A percentile compares a stretch with the other conserved stretches of the same genome.
These are phyloP conservation scores for Schoenoplectus triqueter DNA, from an alignment of 202 grass and related monocot genomes.

Conservation along the genomic window DNA sequence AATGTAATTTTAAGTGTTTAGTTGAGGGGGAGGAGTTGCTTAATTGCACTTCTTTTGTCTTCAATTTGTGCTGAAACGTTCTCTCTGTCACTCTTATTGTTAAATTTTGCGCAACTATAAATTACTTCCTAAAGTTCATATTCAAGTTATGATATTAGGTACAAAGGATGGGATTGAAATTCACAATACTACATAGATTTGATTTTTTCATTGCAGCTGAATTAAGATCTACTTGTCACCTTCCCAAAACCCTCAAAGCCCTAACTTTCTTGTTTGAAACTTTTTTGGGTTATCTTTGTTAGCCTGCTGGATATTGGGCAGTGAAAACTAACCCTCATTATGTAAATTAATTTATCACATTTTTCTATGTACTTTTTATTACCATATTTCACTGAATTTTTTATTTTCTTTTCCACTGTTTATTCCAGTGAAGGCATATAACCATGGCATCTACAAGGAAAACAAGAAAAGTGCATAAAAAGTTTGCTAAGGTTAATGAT, in stretches of 20 bases:
- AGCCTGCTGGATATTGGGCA: too few species aligned
- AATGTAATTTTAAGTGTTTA: background rate
- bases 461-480: constrained; percentile 75
- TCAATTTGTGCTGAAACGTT: background rate
- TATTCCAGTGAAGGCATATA: constrained; percentile 56
- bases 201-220: background rate
- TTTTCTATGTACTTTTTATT: constrained; percentile 3
- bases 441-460: constrained; percentile 83
- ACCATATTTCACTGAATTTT: background rate
- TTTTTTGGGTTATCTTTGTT: too few species aligned
- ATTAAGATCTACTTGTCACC: background rate
- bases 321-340: background rate
- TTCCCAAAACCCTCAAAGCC: background rate
- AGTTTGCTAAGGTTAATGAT: constrained; percentile 80
- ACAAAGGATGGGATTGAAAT: background rate
- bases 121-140: background rate
- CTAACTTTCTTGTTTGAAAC: background rate
- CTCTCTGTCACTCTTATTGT: background rate
- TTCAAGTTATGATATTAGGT: background rate
- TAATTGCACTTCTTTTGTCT: background rate
- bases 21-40: background rate
- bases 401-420: background rate
- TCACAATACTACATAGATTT: background rate
- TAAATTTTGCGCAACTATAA: background rate
- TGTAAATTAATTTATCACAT: background rate